These are phyloP conservation scores for Vanrija humicola DNA, from an alignment of 1,284 basidiomycete species.

Conservation along the genomic window DNA sequence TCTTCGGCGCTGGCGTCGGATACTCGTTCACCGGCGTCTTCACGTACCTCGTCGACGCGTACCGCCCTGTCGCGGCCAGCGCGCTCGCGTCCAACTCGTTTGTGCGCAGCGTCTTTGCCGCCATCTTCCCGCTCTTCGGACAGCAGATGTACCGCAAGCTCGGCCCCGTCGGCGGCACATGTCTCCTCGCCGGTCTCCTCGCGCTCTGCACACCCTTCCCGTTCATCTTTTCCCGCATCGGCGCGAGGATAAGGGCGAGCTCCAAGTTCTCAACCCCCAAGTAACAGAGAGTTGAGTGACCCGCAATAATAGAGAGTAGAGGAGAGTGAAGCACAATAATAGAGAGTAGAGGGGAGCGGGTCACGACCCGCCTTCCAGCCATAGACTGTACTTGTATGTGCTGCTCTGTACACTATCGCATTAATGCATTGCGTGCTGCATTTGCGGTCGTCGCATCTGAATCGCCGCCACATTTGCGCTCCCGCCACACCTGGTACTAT, in stretches of 20 bases:
- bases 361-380: no score
- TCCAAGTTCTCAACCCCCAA: constrained; percentile 8
- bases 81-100: constrained; percentile 72
- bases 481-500: neutral
- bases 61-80: constrained; percentile 70
- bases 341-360: no score
- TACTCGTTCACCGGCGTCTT: constrained; percentile 66
- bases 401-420: no score
- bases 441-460: no score
- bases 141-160: constrained; percentile 50
- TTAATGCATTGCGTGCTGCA: neutral
- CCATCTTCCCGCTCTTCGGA: constrained; percentile 62
- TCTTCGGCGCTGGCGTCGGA: constrained; percentile 51
- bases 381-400: no score
- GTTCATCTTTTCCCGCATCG: constrained; percentile 49
- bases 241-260: constrained; percentile 31
- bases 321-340: no score
- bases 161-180: constrained; percentile 69
- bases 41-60: constrained; percentile 57
- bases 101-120: constrained; percentile 63
- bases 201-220: constrained; percentile 68
- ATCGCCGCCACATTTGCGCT: no score
- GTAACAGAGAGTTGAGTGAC: neutral
- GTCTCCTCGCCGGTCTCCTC: constrained; percentile 67
- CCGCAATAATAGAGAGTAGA: no score